Evolutionary conservation across 202 grass and related monocot genomes (phyloP).

Genomic region (Schoenoplectus triqueter): DNA sequence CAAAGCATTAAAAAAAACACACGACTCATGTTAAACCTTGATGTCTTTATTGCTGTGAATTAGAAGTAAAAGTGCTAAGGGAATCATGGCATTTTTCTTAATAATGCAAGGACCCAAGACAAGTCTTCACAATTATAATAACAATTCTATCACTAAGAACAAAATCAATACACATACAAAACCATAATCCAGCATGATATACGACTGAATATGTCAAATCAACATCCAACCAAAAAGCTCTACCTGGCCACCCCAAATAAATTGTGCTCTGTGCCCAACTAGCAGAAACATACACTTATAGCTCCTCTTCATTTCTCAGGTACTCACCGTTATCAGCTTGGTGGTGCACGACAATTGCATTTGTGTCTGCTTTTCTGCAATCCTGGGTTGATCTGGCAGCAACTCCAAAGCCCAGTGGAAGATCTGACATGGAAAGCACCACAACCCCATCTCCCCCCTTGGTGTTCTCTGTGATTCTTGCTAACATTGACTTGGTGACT

Average conservation of each 20-base stretch:
- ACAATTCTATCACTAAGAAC: conserved; percentile 24
- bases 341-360: conserved; percentile 76
- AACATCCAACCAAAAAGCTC: conserved; percentile 22
- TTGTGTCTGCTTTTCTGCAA: conserved; percentile 76
- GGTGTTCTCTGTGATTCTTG: conserved; percentile 62
- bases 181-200: not conserved
- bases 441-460: conserved; percentile 73
- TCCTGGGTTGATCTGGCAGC: conserved; percentile 76
- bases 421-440: conserved; percentile 80
- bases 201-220: not conserved
- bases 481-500: conserved; percentile 70
- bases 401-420: conserved; percentile 76
- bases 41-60: not conserved
- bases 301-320: conserved; percentile 79
- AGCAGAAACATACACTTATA: conserved; percentile 27
- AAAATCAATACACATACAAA: conserved; percentile 23
- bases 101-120: not conserved
- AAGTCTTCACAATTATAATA: not conserved
- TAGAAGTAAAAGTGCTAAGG: not conserved
- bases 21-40: not conserved
- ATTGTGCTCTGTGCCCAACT: not conserved
- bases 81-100: conserved; percentile 3
- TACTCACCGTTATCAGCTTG: conserved; percentile 78
- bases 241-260: not conserved
- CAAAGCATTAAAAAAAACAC: not conserved